phyloP scores from a whole-genome alignment of 1,284 basidiomycete species.

The Microbotryum silenes-acaulis region DNA sequence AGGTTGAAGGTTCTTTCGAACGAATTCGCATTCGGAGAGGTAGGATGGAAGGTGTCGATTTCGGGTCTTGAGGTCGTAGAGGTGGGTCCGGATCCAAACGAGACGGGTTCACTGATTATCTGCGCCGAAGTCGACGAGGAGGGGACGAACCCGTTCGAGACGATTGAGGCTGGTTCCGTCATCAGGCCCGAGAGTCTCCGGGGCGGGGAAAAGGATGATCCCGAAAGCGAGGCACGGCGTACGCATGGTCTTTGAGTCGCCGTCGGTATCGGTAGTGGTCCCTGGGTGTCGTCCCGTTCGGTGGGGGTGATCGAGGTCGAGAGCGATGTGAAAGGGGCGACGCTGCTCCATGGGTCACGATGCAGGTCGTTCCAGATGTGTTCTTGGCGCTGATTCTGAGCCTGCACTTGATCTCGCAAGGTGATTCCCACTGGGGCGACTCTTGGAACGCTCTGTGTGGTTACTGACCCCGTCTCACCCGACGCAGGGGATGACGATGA shows the following conservation, averaged over 20 bases:
- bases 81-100: slow-evolving; percentile 1
- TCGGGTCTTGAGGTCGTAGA: slow-evolving; percentile 3
- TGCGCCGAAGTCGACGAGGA: neutral
- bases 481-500: neutral
- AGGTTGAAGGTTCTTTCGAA: neutral
- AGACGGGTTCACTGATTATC: no score
- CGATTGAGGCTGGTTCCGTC: neutral
- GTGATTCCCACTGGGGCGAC: neutral
- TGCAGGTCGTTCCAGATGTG: slow-evolving; percentile 13
- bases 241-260: neutral
- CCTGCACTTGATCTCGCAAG: neutral
- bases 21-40: neutral
- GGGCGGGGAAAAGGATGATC: slow-evolving; percentile 19
- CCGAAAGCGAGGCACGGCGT: no score
- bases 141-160: slow-evolving; percentile 1
- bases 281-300: neutral
- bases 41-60: slow-evolving; percentile 19
- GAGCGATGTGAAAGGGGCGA: neutral
- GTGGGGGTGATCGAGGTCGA: neutral
- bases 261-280: neutral
- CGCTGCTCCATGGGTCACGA: slow-evolving; percentile 6
- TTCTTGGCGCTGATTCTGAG: slow-evolving; percentile 5
- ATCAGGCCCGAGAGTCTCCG: slow-evolving; percentile 26
- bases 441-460: neutral
- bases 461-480: neutral